Base-by-base conservation (phyloP, 495 filamentous ascomycete genomes). In the Daldinia loculata region DNA sequence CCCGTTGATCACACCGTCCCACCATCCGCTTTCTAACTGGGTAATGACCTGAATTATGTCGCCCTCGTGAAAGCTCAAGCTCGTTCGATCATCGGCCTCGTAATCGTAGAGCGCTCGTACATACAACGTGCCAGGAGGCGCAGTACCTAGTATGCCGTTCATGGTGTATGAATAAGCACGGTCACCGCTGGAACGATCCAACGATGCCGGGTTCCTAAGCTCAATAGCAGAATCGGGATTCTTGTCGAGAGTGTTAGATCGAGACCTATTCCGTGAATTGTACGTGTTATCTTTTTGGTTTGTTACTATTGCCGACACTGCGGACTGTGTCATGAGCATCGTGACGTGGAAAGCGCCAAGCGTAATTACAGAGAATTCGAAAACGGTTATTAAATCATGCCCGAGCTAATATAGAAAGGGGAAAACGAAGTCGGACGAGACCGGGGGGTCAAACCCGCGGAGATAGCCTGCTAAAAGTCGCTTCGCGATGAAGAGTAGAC, bases 31-130 rank as follows among this genome's bases (percentile, higher is more conserved):
- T 74, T 98, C 96, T 45, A 99, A 84, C 79, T 97, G 94, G 63
- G 97, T 99, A 65, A 99, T 91, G 72, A 99, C 95, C 82, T 98
- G 94, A 66, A 99, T 98, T 63, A 97, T 89, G 77, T 98, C 95
- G 67, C 96, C 96, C 74, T 95, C 90, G 66, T 89, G 92, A 78
- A 99, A 98, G 81, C 94, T 98, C 74, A 99, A 83, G 81, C 94
- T 98, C 41, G 95, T 98, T 71, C 92, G 89, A 81, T 99, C 95
- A 79, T 98, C 94, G 66, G 96, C 93, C 76, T 96, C 91, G 80
- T 98, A 99, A 81, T 98, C 93, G 84, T 98, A 99, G 64, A 98
- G 87, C 17, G 95, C 95, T 70, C 94, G 92, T 75, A 99, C 96
- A 77, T 94, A 98, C 81, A 97, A 89, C 69, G 90, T 89, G 69